Evolutionary conservation across 2,329 filamentous ascomycete species (phyloP).

Genomic region (Penicillium hordei): DNA sequence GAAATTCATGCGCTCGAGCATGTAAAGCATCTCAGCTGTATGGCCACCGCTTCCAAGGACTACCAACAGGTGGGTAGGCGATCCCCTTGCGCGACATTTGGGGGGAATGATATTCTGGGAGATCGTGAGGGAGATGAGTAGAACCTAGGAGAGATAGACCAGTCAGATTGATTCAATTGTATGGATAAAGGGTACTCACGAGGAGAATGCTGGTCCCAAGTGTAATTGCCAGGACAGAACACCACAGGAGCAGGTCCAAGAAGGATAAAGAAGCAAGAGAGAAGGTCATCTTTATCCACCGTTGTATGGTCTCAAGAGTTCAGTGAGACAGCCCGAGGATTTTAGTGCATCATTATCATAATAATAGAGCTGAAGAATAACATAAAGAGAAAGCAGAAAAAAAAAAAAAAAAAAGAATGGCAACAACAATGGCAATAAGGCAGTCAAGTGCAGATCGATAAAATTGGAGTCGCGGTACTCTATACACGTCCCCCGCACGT

Average conservation of each 20-base stretch:
- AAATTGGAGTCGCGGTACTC: conserved; percentile 13
- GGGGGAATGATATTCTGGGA: conserved; percentile 33
- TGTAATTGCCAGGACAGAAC: not conserved
- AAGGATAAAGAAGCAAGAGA: not conserved
- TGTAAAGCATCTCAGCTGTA: conserved; percentile 88
- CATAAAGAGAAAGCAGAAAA: not conserved
- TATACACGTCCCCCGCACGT: conserved; percentile 23
- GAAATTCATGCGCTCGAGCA: conserved; percentile 64
- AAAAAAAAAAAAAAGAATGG: not conserved
- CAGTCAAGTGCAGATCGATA: not conserved
- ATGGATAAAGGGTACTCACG: not conserved
- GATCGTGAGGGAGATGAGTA: conserved; percentile 27
- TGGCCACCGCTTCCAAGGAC: conserved; percentile 92
- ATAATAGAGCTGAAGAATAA: not conserved
- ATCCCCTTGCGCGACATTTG: conserved; percentile 30
- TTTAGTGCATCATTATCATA: not conserved
- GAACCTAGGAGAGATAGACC: conserved; percentile 20
- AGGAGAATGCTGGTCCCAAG: not conserved
- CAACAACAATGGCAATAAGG: not conserved
- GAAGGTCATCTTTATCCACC: not conserved
- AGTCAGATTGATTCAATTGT: conserved; percentile 12
- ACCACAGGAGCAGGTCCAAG: not conserved
- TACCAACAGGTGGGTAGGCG: conserved; percentile 65
- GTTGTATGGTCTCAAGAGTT: not conserved
- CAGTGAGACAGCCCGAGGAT: not conserved